Base-by-base conservation (phyloP, 148 eudicot genomes). In the Amaranthus cruentus region DNA sequence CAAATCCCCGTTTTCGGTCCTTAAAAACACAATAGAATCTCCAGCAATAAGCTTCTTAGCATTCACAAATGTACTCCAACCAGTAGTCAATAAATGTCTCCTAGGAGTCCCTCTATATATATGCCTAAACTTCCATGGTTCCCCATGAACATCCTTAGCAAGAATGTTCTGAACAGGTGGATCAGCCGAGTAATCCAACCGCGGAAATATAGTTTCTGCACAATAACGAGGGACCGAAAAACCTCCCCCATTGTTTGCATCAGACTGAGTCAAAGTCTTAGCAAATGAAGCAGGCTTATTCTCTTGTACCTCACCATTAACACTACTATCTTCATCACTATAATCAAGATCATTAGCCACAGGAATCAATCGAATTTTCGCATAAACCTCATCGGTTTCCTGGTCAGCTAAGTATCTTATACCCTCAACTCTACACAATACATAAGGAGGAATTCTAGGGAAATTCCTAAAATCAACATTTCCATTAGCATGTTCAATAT, bases 231-330 rank as follows among this genome's bases (percentile, higher is more conserved):
- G 98, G 9, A 93, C 98, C 0, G 98, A 93, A 73, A 93, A 93
- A 9, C 98, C 98, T 43, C 98, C 98, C 70, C 98, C 98, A 63
- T 93, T 93, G 63, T 93, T 93, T 1, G 96, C 98, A 72, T 93
- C 98, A 0, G 96, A 90, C 47, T 90, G 96, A 0, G 98, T 93
- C 74, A 93, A 78, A 0, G 96, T 90, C 81, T 93, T 93, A 0
- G 96, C 94, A 73, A 90, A 93, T 0, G 92, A 90, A 15, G 84
- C 71, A n/a, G 98, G 97, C 73, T 91, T 94, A 57, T 74, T 84
- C 14, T 87, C 91, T 46, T 75, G 87, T 6, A 77, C 73, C 47
- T 87, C 89, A 55, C 77, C 83, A 64, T 79, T 71, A 57, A 60
- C 72, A 9, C 83, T 86, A 7, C 72, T 81, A 67, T 76, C 84